Evolutionary conservation across 176 grass and related monocot genomes (phyloP), one percentile per base, ranked within the genome.

Genomic region (Canna indica): DNA sequence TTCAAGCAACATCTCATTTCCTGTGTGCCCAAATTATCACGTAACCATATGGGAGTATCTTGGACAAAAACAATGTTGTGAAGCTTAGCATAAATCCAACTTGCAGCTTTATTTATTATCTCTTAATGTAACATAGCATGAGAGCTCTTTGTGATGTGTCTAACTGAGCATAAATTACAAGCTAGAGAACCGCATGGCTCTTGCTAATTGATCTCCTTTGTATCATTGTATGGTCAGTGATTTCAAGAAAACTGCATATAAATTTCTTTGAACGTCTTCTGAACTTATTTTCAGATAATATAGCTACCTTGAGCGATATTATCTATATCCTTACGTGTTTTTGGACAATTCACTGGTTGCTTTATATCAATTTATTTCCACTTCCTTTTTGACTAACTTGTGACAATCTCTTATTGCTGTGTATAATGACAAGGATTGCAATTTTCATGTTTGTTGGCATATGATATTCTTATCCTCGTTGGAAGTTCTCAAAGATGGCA

Each of bases 401-500:
- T 66, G 63, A 24, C 63, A 39, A 41, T 38, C 7, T 39, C 18
- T 66, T 39, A 17, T 72, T 36, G 36, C 47, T 48, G 44, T 70
- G 39, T 74, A 27, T 78, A 78, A 63, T 86, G 75, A 94, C 29
- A 79, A 70, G 73, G 74, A 32, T 67, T 84, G 75, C 68, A 84
- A 58, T 84, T 84, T 69, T 76, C 78, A 73, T 94, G 59, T 75
- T 81, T 81, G 70, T 81, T 77, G 44, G 67, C 78, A 74, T 86
- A 72, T 82, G 56, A 74, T 77, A 48, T 69, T 82, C 76, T 76
- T 70, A 79, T 79, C 34, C 48, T 46, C 26, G 36, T 73, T n/a
- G 75, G 71, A 90, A 99, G 89, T 99, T 99, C 76, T 86, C 86
- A 17, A 93, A 93, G 80, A 99, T 99, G 94, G 85, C 82, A 18